A percentile compares a stretch with the other conserved stretches of the same genome.
phyloP scores from a whole-genome alignment of 2,329 filamentous ascomycete genomes.

The Arthrobotrys pseudoclavata region DNA sequence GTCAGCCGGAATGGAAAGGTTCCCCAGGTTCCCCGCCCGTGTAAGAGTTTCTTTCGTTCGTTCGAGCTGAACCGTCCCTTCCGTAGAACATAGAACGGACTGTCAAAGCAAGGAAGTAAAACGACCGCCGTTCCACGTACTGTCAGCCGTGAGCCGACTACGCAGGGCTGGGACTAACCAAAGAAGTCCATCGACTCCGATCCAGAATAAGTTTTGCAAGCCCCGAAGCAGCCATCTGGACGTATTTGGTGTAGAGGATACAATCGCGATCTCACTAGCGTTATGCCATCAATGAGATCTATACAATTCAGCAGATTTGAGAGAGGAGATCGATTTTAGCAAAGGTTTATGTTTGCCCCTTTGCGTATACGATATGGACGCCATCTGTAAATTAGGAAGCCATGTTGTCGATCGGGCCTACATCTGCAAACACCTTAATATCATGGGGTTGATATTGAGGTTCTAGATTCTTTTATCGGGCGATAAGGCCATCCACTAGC shows the following conservation, averaged over 20 bases:
- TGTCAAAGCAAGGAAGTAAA: slow-evolving; percentile 26
- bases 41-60: slow-evolving; percentile 25
- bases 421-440: slow-evolving; percentile 35
- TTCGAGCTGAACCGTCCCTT: slow-evolving; percentile 31
- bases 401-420: slow-evolving; percentile 48
- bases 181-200: slow-evolving; percentile 35
- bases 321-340: slow-evolving; percentile 30
- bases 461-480: slow-evolving; percentile 57
- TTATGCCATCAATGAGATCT: slow-evolving; percentile 44
- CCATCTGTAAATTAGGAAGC: slow-evolving; percentile 40
- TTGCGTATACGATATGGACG: slow-evolving; percentile 46
- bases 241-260: slow-evolving; percentile 30
- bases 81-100: slow-evolving; percentile 12
- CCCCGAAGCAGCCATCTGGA: slow-evolving; percentile 42
- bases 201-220: slow-evolving; percentile 32
- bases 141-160: slow-evolving; percentile 27
- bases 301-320: slow-evolving; percentile 34
- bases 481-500: slow-evolving; percentile 41
- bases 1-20: slow-evolving; percentile 20
- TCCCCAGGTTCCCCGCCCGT: slow-evolving; percentile 28
- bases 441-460: slow-evolving; percentile 34
- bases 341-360: slow-evolving; percentile 16
- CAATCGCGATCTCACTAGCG: slow-evolving; percentile 39
- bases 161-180: slow-evolving; percentile 45
- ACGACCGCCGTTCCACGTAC: slow-evolving; percentile 22